These are phyloP conservation scores for Populus deltoides DNA, from an alignment of 345 rosid genomes.

Conservation along the genomic window DNA sequence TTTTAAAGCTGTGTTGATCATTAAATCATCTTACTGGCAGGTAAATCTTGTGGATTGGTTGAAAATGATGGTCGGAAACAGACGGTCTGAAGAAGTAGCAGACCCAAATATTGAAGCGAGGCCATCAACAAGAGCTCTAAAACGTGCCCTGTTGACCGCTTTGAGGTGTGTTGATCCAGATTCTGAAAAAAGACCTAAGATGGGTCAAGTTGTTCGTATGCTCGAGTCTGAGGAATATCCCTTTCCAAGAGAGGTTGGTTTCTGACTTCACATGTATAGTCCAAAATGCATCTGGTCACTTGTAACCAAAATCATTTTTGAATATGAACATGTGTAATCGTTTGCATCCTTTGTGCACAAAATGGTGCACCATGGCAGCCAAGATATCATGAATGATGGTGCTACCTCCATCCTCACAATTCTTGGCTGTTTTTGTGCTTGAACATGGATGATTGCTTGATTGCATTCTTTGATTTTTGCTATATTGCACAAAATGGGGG, in stretches of 20 bases:
- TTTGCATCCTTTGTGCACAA: not conserved
- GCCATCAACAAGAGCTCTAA: slow-evolving; percentile 86
- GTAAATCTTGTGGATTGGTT: slow-evolving; percentile 97
- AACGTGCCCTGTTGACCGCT: slow-evolving; percentile 89
- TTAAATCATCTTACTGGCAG: slow-evolving; percentile 36
- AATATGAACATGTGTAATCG: not conserved
- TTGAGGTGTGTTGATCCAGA: slow-evolving; percentile 95
- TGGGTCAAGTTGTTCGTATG: slow-evolving; percentile 99
- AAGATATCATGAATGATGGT: not conserved
- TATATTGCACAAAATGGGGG: too few species aligned
- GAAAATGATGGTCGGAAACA: slow-evolving; percentile 95
- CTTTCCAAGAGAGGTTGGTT: slow-evolving; percentile 86
- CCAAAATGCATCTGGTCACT: not conserved
- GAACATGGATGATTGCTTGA: not conserved
- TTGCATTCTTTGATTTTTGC: too few species aligned
- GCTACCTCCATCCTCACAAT: not conserved
- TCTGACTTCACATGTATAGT: not conserved
- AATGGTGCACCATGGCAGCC: not conserved
- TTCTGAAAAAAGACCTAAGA: slow-evolving; percentile 86
- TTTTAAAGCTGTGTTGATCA: not conserved
- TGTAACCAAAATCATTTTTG: not conserved
- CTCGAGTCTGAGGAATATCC: slow-evolving; percentile 98
- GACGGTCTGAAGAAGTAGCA: slow-evolving; percentile 88
- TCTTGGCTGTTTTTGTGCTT: not conserved
- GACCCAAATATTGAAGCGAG: slow-evolving; percentile 82